phyloP scores from a whole-genome alignment of 2,329 filamentous ascomycete genomes.

The Colletotrichum echinochloae region DNA sequence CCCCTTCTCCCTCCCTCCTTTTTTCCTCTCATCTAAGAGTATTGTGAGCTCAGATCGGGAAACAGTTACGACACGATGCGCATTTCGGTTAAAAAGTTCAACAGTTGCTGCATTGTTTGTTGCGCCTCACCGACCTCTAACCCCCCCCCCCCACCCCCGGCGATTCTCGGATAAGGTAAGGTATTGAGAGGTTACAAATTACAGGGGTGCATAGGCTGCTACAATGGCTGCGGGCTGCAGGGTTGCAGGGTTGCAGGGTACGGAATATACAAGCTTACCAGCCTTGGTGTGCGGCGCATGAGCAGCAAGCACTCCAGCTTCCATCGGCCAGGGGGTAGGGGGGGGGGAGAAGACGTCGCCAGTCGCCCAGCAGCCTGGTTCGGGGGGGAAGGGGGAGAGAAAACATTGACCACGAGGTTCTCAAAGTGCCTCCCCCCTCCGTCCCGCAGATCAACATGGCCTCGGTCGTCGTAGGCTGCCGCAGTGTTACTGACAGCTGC shows the following conservation, averaged over 20 bases:
- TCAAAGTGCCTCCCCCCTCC: neutral
- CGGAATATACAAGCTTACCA: neutral
- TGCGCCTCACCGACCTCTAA: too few species aligned
- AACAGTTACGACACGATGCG: neutral
- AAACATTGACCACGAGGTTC: neutral
- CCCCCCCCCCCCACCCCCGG: too few species aligned
- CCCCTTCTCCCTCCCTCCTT: too few species aligned
- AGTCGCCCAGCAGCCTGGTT: neutral
- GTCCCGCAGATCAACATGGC: neutral
- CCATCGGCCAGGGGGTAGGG: neutral
- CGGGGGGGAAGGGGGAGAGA: neutral
- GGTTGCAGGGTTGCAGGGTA: neutral
- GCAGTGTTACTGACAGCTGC: slow-evolving; percentile 34
- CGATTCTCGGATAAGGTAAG: neutral
- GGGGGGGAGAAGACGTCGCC: too few species aligned
- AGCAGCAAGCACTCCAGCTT: neutral
- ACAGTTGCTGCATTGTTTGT: neutral
- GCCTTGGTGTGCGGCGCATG: neutral
- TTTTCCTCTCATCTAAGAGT: neutral
- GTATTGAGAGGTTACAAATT: neutral
- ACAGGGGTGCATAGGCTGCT: neutral
- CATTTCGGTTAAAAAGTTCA: neutral
- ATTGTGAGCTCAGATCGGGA: neutral
- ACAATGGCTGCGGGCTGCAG: neutral
- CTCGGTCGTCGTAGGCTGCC: neutral